Percentiles rank a stretch among this genome's conserved stretches.
These are phyloP conservation scores for Blastobotrys buckinghamii DNA, from an alignment of 1,139 yeast genomes.

Conservation along the genomic window DNA sequence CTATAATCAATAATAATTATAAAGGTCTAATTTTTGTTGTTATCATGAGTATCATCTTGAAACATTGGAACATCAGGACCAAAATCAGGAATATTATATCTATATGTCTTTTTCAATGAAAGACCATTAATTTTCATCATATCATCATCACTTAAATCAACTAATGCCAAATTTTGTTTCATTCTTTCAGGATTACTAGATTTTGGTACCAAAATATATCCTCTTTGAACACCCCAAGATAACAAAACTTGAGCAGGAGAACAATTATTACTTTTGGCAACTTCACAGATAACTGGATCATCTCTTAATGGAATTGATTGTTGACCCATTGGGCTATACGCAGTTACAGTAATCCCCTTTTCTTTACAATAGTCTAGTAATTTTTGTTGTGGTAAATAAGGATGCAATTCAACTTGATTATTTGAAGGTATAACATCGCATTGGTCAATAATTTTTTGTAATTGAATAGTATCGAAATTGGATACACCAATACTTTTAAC, in stretches of 20 bases:
- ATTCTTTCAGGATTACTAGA: conserved; percentile 57
- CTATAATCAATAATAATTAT: too few relatives aligned
- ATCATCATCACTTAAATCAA: conserved; percentile 1
- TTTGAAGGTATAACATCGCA: conserved; percentile 64
- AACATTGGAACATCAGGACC: conserved; percentile 2
- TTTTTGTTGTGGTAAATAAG: conserved; percentile 63
- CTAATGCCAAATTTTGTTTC: conserved; percentile 40
- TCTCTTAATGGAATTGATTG: conserved; percentile 27
- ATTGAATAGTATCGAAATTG: conserved; percentile 52
- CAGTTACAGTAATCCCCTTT: conserved; percentile 55
- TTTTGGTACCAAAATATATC: conserved; percentile 64
- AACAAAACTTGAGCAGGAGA: conserved; percentile 58
- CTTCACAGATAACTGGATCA: conserved; percentile 42
- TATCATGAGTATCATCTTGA: conserved; percentile 2
- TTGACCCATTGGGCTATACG: conserved; percentile 62
- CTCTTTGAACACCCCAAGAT: conserved; percentile 67
- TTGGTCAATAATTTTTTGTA: conserved; percentile 52
- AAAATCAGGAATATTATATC: conserved; percentile 1
- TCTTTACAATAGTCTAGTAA: conserved; percentile 48
- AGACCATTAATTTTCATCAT: conserved; percentile 28
- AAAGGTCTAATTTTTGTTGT: too few relatives aligned
- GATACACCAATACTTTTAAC: conserved; percentile 71
- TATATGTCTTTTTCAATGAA: conserved; percentile 41
- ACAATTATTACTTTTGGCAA: conserved; percentile 51
- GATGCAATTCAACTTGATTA: conserved; percentile 75